Base-by-base conservation (phyloP, 2,329 filamentous ascomycete species). In the Pseudovirgaria hyperparasitica region DNA sequence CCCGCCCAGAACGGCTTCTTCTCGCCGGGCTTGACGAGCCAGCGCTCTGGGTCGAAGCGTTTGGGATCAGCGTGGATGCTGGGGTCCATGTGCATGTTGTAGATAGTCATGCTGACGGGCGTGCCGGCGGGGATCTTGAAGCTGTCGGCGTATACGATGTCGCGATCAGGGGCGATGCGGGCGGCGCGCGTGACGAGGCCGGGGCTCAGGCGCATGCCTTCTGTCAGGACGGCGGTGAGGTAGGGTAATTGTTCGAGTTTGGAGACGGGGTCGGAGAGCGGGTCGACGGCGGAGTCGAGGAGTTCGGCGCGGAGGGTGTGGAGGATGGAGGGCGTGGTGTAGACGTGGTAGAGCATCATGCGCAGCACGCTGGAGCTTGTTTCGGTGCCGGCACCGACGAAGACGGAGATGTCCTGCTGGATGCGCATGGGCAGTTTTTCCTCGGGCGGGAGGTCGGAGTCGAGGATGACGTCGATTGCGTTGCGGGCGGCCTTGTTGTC, bases 41-140 rank as follows among this genome's bases (percentile, higher is more conserved):
- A 54, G 9, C 50, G 36, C 30, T 52, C 39, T 0, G 45, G 45
- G 5, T 23, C 13, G 27, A 50, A 50, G 1, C 22, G 26, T 3
- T 26, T 9, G 1, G 40, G 35, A 10, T 38, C 20, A 0, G 40
- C 37, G 19, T 43, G 50, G 9, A 52, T 26, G 2, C 28, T 26
- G n/a, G 35, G 14, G 31, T 51, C 29, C 19, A 30, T 31, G 29
- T 50, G 41, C 10, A 45, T 36, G n/a, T 40, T 28, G 23, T 41
- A 41, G 16, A 37, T 28, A 9, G 42, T 39, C 43, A 48, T 45
- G 24, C 40, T 38, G 9, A 55, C 39, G 2, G 43, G 36, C 2
- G 39, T 42, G 16, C 41, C 43, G n/a, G 33, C 27, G n/a, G 37
- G 40, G 21, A 45, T 42, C 9, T 19, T 23, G 33, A 33, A 41